Base-by-base conservation (phyloP, 192 early-diverging fungal genomes). In the Dispira simplex region DNA sequence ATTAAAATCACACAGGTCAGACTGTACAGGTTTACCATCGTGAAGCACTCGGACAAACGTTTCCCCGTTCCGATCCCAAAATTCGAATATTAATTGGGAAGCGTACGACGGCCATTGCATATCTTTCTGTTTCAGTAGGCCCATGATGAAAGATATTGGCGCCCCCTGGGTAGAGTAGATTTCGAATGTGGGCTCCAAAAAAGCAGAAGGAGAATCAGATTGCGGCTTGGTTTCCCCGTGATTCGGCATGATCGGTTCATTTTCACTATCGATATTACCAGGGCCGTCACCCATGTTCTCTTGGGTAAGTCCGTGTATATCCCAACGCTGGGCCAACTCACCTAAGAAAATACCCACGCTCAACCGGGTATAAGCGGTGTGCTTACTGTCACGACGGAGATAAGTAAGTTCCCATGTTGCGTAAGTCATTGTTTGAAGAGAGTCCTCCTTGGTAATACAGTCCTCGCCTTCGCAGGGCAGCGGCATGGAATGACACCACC, bases 41-140 rank as follows among this genome's bases (percentile, higher is more conserved):
- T 79, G 79, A 13, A 83, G 63, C 12, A 79, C 77, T 10, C 79
- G 75, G 14, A 83, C 66, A 49, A 81, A 45, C 13, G 48, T 49
- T 27, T 71, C 72, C 11, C 67, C 66, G 14, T 32, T 55, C 23
- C 71, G 67, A 20, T 73, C 65, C 81, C 81, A 83, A 25, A 73
- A 62, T 65, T 83, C 79, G 63, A 81, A 67, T 5, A 76, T 43
- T 5, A 83, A 46, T 27, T 78, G 71, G 3, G 77, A 77, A 16
- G 71, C 77, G 49, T 81, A 83, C 6, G 79, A 73, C 9, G 79
- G 81, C 81, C 81, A 83, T 21, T 72, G 55, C 47, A 66, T 74
- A 62, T 75, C 53, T 11, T 66, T 64, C 0, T 70, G 68, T 0
- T 64, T 69, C 10, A 83, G 68, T 11, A 72, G 63, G 10, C 46